Conservation (phyloP, 352 stramenopile species). For the Pythium biforme region DNA sequence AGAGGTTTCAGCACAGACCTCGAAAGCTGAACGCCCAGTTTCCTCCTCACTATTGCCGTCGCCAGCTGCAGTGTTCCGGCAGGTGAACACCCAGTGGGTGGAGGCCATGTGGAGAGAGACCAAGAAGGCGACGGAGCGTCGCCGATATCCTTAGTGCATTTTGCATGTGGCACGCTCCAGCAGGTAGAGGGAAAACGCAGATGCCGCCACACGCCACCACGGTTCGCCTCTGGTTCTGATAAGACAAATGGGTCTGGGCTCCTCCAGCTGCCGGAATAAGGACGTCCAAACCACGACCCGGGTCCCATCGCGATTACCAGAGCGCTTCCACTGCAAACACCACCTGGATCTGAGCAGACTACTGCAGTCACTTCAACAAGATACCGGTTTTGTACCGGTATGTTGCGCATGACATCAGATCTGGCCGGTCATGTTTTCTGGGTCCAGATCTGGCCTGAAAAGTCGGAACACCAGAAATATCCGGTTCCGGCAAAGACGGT, state of each 20-base stretch:
- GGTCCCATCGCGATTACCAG: not conserved
- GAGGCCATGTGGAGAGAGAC: not conserved
- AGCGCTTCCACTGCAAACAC: too few relatives aligned
- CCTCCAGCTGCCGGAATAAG: not conserved
- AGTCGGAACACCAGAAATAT: conserved; percentile 9
- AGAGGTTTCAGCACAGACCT: conserved; percentile 3
- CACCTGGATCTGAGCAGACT: not conserved
- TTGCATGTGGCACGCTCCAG: not conserved
- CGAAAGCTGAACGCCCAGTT: conserved; percentile 2
- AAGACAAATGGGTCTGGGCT: too few relatives aligned
- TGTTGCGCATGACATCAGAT: not conserved
- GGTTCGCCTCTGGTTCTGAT: not conserved
- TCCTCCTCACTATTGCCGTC: not conserved
- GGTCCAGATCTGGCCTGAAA: too few relatives aligned
- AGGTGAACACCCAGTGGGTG: not conserved
- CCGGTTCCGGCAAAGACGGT: not conserved
- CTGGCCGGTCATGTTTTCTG: not conserved
- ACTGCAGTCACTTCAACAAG: not conserved
- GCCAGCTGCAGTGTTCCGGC: not conserved
- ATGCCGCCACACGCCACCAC: not conserved
- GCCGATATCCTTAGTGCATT: not conserved
- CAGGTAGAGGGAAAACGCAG: not conserved
- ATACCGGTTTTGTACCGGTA: conserved; percentile 1
- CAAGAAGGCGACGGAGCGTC: not conserved
- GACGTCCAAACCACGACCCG: not conserved